A percentile compares a stretch with the other conserved stretches of the same genome.
Evolutionary conservation across 306 rosid species (phyloP).

Genomic region (Pyrus bretschneideri): DNA sequence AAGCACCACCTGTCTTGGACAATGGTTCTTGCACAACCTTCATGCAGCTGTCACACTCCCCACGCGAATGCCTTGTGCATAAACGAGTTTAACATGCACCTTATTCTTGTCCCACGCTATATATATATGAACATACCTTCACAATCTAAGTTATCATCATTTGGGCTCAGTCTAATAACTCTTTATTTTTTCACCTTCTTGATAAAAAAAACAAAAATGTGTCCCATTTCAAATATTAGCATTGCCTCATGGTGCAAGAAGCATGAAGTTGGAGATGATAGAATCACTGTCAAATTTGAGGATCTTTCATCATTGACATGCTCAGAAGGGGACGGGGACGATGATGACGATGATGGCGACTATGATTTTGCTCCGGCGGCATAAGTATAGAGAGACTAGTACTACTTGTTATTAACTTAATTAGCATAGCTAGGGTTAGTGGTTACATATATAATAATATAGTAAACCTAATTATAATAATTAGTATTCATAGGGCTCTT

Average conservation of each 20-base stretch:
- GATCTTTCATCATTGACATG: background rate
- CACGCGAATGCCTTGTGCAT: conserved; percentile 23
- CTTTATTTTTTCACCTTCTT: too few relatives aligned
- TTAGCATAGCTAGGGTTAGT: too few relatives aligned
- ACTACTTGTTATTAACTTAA: too few relatives aligned
- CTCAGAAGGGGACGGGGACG: conserved; percentile 20
- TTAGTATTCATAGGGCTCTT: too few relatives aligned
- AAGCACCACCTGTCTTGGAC: background rate
- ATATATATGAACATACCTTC: too few relatives aligned
- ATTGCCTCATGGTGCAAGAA: conserved; percentile 13
- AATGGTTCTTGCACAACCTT: background rate
- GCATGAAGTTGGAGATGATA: background rate
- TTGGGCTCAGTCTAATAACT: too few relatives aligned
- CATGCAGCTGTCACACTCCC: conserved; percentile 21
- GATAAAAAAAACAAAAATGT: conserved; percentile 4
- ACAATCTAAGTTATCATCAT: too few relatives aligned
- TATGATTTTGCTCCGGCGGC: conserved; percentile 58
- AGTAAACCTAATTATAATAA: too few relatives aligned
- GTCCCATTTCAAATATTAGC: background rate
- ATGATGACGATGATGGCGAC: conserved; percentile 15
- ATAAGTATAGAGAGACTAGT: background rate
- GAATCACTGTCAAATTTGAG: background rate
- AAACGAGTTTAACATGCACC: background rate
- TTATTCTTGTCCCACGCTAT: background rate
- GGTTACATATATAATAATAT: too few relatives aligned